Conservation (phyloP, 305 asterid species). For the Vinca major region DNA sequence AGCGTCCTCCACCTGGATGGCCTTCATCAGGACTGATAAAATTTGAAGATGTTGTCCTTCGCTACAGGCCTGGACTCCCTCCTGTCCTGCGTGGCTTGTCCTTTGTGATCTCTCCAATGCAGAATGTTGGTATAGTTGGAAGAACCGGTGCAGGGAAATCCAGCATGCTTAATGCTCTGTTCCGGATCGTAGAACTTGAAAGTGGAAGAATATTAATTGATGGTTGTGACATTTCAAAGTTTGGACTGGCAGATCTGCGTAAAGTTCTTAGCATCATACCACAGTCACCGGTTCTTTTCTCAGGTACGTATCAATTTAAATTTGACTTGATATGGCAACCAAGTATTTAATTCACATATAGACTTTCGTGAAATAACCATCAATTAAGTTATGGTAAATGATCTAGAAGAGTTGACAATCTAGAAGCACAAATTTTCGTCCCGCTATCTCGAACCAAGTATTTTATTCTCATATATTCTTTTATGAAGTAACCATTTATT, state of each 20-base stretch:
- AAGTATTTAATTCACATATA: background rate
- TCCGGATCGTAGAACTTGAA: conserved; percentile 82
- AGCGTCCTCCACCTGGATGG: conserved; percentile 82
- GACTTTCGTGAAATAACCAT: background rate
- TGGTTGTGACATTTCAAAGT: conserved; percentile 52
- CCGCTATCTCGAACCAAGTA: background rate
- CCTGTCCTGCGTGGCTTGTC: conserved; percentile 75
- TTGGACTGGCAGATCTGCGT: conserved; percentile 67
- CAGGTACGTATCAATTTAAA: conserved; percentile 37
- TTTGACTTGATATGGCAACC: background rate
- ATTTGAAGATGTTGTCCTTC: conserved; percentile 57
- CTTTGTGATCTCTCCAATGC: conserved; percentile 53
- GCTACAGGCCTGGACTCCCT: conserved; percentile 82
- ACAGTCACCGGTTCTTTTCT: conserved; percentile 87
- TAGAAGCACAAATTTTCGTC: background rate
- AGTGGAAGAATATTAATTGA: conserved; percentile 65
- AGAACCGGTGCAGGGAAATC: conserved; percentile 98
- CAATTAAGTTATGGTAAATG: background rate
- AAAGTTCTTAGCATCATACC: conserved; percentile 84
- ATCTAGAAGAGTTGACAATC: background rate
- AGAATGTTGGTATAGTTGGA: conserved; percentile 83
- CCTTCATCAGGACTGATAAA: conserved; percentile 59
- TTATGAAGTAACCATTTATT: no score
- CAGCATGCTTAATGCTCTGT: conserved; percentile 78
- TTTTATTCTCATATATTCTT: no score